Conservation (phyloP, 371 early-diverging fungal species). For the Synchytrium microbalum region DNA sequence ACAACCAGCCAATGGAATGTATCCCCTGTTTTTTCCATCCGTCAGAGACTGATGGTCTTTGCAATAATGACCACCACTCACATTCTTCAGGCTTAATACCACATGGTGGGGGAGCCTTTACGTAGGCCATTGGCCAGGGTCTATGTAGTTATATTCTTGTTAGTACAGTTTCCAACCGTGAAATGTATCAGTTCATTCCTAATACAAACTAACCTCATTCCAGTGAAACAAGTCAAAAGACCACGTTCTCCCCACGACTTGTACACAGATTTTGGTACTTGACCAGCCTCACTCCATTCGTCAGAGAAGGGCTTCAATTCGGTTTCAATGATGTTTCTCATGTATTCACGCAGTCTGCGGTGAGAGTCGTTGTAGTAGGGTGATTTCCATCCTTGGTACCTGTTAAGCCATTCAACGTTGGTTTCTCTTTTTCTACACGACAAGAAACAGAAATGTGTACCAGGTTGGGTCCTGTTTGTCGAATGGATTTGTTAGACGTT, state of each 20-base stretch:
- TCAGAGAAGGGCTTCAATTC: conserved; percentile 72
- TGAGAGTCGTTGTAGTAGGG: conserved; percentile 1
- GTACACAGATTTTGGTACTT: background rate
- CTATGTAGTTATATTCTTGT: too few relatives aligned
- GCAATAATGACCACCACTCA: background rate
- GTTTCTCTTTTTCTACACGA: too few relatives aligned
- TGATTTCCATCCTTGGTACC: conserved; percentile 3
- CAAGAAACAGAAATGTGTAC: background rate
- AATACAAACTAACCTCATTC: too few relatives aligned
- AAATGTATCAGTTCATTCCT: too few relatives aligned
- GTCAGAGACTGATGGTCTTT: background rate
- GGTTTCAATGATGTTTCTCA: too few relatives aligned
- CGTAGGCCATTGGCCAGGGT: too few relatives aligned
- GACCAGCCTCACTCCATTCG: conserved; percentile 39
- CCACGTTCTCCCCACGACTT: background rate
- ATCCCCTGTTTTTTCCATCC: conserved; percentile 9
- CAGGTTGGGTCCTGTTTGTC: background rate
- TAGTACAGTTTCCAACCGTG: too few relatives aligned
- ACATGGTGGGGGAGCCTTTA: too few relatives aligned
- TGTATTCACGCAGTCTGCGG: too few relatives aligned
- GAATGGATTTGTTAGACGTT: too few relatives aligned
- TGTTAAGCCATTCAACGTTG: too few relatives aligned
- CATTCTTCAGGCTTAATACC: too few relatives aligned
- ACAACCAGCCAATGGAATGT: conserved; percentile 9
- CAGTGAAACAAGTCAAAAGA: background rate